Conservation (phyloP, 2,329 filamentous ascomycete species). For the Colletotrichum neosansevieriae region DNA sequence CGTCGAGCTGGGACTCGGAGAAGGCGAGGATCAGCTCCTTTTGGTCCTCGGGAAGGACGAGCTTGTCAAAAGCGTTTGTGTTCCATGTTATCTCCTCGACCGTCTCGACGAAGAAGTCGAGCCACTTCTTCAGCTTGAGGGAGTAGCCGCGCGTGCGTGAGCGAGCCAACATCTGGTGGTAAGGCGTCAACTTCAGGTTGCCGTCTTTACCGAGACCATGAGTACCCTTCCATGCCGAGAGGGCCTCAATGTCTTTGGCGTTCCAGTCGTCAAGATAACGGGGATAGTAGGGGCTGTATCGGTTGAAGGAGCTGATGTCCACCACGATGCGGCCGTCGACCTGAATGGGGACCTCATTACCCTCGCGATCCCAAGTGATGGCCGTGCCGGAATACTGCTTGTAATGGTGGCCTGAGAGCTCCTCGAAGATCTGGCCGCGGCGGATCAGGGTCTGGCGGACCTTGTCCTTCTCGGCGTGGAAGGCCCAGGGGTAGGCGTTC, state of each 20-base stretch:
- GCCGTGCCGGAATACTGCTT: slow-evolving; percentile 59
- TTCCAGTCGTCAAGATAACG: slow-evolving; percentile 49
- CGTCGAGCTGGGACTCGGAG: slow-evolving; percentile 60
- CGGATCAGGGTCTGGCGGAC: slow-evolving; percentile 51
- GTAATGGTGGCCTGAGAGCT: slow-evolving; percentile 60
- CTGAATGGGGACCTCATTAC: slow-evolving; percentile 44
- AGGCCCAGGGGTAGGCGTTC: slow-evolving; percentile 57
- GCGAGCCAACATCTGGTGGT: slow-evolving; percentile 50
- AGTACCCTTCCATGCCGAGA: slow-evolving; percentile 44
- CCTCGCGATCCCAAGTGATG: slow-evolving; percentile 50
- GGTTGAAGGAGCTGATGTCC: slow-evolving; percentile 53
- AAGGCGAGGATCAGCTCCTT: slow-evolving; percentile 66
- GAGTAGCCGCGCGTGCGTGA: slow-evolving; percentile 59
- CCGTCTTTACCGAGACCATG: slow-evolving; percentile 45
- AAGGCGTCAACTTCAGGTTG: slow-evolving; percentile 47
- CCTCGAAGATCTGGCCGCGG: slow-evolving; percentile 59
- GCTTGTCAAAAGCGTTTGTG: slow-evolving; percentile 59
- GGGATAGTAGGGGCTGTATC: slow-evolving; percentile 49
- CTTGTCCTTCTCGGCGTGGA: slow-evolving; percentile 54
- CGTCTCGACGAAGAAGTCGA: slow-evolving; percentile 62
- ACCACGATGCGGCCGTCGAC: slow-evolving; percentile 54
- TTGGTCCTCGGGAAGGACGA: slow-evolving; percentile 61
- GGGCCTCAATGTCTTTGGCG: slow-evolving; percentile 48
- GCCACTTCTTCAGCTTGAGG: slow-evolving; percentile 61
- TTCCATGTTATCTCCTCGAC: slow-evolving; percentile 61